A percentile compares a stretch with the other conserved stretches of the same genome.
Conservation (phyloP, 176 grass and related monocot genomes). For the Raddia guianensis region DNA sequence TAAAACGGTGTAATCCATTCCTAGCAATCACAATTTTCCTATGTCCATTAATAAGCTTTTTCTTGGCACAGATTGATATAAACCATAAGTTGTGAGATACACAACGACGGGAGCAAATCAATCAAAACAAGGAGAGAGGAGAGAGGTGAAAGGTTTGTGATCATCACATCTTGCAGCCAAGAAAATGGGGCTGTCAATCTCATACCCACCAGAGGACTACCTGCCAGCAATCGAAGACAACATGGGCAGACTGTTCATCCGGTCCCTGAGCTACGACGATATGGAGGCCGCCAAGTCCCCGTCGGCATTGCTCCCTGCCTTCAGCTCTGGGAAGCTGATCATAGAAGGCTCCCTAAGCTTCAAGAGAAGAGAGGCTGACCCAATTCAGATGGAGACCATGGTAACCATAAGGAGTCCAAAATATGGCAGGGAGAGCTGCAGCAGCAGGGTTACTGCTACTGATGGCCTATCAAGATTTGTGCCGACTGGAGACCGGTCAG, state of each 20-base stretch:
- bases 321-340: conserved; percentile 46
- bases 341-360: conserved; percentile 67
- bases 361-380: conserved; percentile 54
- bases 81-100: conserved; percentile 19
- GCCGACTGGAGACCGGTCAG: conserved; percentile 14
- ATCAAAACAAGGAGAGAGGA: conserved; percentile 24
- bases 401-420: conserved; percentile 47
- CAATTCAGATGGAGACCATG: conserved; percentile 47
- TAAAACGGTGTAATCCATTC: not conserved
- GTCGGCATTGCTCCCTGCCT: conserved; percentile 6
- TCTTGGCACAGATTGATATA: conserved; percentile 23
- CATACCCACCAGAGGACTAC: conserved; percentile 56
- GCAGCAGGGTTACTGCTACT: not conserved
- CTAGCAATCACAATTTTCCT: not conserved
- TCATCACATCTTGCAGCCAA: conserved; percentile 22
- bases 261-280: conserved; percentile 62
- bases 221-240: conserved; percentile 50
- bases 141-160: conserved; percentile 20
- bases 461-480: conserved; percentile 42
- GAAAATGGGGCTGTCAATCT: conserved; percentile 64
- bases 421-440: conserved; percentile 25
- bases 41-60: conserved; percentile 21
- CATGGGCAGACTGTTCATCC: conserved; percentile 56
- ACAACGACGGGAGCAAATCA: not conserved
- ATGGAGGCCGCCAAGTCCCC: conserved; percentile 42